Conservation (phyloP, 2,329 filamentous ascomycete genomes). For the Arthrobotrys sinensis region DNA sequence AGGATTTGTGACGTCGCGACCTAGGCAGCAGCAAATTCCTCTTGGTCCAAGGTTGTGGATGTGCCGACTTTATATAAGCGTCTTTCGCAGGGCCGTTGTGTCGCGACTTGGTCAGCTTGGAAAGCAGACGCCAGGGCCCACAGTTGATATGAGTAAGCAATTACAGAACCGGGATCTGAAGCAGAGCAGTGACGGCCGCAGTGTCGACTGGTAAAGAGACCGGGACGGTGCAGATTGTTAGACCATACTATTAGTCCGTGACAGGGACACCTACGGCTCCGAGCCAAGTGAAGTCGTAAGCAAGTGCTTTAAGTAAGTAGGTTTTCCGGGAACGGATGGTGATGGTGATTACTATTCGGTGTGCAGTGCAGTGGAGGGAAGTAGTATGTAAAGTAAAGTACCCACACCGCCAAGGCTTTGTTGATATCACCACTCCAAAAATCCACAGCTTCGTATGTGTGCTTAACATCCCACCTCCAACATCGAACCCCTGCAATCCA, state of each 20-base stretch:
- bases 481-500: slow-evolving; percentile 31
- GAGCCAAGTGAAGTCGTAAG: neutral
- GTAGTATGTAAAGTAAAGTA: too few relatives aligned
- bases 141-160: slow-evolving; percentile 54
- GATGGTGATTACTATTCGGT: slow-evolving; percentile 22
- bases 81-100: neutral
- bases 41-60: slow-evolving; percentile 10
- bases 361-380: neutral
- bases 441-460: slow-evolving; percentile 30
- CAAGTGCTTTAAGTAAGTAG: neutral
- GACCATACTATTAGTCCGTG: neutral
- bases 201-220: too few relatives aligned
- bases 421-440: slow-evolving; percentile 39
- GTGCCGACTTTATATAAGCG: slow-evolving; percentile 28
- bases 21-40: neutral
- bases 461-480: slow-evolving; percentile 8
- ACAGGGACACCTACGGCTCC: neutral
- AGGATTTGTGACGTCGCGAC: neutral
- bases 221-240: neutral
- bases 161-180: slow-evolving; percentile 45
- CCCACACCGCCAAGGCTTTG: slow-evolving; percentile 20
- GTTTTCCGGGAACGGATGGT: neutral
- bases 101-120: slow-evolving; percentile 49
- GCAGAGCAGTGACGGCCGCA: slow-evolving; percentile 45
- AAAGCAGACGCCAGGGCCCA: slow-evolving; percentile 38